Evolutionary conservation across 208 protist genomes (phyloP).

Genomic region (Leishmania major): DNA sequence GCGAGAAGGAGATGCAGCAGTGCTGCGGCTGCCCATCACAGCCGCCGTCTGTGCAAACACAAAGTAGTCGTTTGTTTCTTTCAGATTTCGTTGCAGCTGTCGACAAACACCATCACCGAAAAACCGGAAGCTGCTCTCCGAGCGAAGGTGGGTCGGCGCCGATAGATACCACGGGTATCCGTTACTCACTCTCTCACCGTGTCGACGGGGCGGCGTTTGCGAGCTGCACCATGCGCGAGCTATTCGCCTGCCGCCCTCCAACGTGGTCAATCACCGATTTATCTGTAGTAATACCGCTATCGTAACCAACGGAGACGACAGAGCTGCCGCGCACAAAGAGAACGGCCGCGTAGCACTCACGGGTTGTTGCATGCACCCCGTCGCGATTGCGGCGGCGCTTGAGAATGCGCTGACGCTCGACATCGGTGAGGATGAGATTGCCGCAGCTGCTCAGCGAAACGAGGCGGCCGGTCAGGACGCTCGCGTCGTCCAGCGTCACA

Average conservation of each 20-base stretch:
- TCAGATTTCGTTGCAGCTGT: not conserved
- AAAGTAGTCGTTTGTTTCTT: constrained; percentile 10
- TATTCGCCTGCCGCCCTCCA: constrained; percentile 38
- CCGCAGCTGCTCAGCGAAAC: constrained; percentile 66
- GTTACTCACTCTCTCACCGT: not conserved
- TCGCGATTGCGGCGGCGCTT: constrained; percentile 39
- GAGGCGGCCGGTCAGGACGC: constrained; percentile 67
- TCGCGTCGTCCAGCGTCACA: constrained; percentile 74
- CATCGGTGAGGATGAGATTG: constrained; percentile 82
- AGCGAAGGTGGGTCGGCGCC: not conserved
- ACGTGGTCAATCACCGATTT: constrained; percentile 65
- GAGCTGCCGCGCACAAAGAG: constrained; percentile 79
- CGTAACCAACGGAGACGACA: constrained; percentile 61
- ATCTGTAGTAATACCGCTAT: constrained; percentile 68
- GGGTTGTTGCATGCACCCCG: constrained; percentile 23
- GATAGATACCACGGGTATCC: not conserved
- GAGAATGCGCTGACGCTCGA: constrained; percentile 58
- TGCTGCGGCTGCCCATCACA: not conserved
- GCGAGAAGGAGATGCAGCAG: not conserved
- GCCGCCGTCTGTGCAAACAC: not conserved
- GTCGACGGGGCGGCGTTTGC: constrained; percentile 57
- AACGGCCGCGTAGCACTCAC: constrained; percentile 69
- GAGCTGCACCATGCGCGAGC: constrained; percentile 57
- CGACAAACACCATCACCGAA: not conserved
- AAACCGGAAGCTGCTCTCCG: not conserved